phyloP scores from a whole-genome alignment of 805 yeast species.

The Candida saitoana region DNA sequence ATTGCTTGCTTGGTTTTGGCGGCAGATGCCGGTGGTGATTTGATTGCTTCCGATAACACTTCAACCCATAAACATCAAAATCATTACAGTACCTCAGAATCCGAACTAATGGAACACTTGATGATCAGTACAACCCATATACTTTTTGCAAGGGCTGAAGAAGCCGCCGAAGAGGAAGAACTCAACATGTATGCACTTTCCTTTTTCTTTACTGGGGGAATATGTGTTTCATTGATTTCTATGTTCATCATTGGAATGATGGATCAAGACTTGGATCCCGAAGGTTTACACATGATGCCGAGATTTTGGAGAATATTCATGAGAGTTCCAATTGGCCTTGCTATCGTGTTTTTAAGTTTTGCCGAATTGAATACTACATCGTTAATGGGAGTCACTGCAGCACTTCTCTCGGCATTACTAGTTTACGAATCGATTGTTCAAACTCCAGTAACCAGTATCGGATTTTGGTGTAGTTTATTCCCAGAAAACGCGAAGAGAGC shows the following conservation, averaged over 20 bases:
- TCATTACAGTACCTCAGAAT: neutral
- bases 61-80: neutral
- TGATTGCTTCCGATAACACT: constrained; percentile 28
- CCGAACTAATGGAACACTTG: neutral
- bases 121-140: neutral
- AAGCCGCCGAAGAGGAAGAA: constrained; percentile 17
- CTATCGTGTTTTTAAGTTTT: constrained; percentile 42
- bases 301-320: constrained; percentile 36
- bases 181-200: constrained; percentile 37
- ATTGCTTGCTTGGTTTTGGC: constrained; percentile 49
- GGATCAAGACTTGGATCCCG: constrained; percentile 43
- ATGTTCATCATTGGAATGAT: constrained; percentile 39
- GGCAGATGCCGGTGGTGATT: constrained; percentile 57
- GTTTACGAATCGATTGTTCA: constrained; percentile 35
- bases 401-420: constrained; percentile 28
- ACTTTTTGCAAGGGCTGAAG: constrained; percentile 1
- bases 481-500: constrained; percentile 3
- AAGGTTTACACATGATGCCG: constrained; percentile 24
- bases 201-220: constrained; percentile 51
- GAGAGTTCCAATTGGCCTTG: constrained; percentile 38
- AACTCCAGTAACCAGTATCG: constrained; percentile 16
- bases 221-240: constrained; percentile 40
- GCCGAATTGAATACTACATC: constrained; percentile 36
- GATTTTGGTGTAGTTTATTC: constrained; percentile 4
- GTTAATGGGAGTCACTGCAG: constrained; percentile 41